These are phyloP conservation scores for Urochloa ruziziensis DNA, from an alignment of 176 grass and related monocot species.

Conservation along the genomic window DNA sequence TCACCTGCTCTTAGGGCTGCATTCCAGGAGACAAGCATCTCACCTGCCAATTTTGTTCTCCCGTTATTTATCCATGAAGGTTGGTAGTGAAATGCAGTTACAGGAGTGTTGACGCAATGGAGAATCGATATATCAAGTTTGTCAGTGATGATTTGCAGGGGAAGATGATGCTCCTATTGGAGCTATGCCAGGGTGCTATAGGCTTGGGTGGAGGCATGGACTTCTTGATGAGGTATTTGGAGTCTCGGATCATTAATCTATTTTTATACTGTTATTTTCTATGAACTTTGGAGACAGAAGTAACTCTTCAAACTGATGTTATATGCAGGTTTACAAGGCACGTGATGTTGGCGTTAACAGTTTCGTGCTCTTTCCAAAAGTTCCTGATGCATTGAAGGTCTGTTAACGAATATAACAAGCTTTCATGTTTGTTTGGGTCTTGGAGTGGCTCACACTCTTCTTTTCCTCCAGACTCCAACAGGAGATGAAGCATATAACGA, in stretches of 20 bases:
- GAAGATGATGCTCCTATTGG: constrained; percentile 93
- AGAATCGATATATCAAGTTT: neutral
- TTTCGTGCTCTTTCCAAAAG: constrained; percentile 95
- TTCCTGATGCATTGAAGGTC: constrained; percentile 97
- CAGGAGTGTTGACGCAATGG: neutral
- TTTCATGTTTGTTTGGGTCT: neutral
- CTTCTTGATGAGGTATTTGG: constrained; percentile 81
- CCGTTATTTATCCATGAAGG: constrained; percentile 99
- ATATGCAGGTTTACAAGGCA: constrained; percentile 88
- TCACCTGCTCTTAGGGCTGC: constrained; percentile 74
- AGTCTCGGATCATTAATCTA: neutral
- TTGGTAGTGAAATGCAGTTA: constrained; percentile 26
- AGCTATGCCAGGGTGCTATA: constrained; percentile 95
- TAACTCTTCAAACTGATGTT: constrained; percentile 8
- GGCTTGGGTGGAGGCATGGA: constrained; percentile 92
- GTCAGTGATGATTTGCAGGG: constrained; percentile 28
- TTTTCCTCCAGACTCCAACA: constrained; percentile 54
- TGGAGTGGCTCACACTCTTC: constrained; percentile 5
- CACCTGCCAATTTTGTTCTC: constrained; percentile 79
- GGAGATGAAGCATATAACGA: constrained; percentile 94
- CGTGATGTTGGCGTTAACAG: constrained; percentile 92
- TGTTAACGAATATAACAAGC: neutral
- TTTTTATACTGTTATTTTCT: neutral
- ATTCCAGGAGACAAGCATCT: constrained; percentile 81
- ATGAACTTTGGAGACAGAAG: too few relatives aligned